Percentiles rank a stretch among this genome's conserved stretches.
These are phyloP conservation scores for Penicillium pancosmium DNA, from an alignment of 495 filamentous ascomycete genomes.

Conservation along the genomic window DNA sequence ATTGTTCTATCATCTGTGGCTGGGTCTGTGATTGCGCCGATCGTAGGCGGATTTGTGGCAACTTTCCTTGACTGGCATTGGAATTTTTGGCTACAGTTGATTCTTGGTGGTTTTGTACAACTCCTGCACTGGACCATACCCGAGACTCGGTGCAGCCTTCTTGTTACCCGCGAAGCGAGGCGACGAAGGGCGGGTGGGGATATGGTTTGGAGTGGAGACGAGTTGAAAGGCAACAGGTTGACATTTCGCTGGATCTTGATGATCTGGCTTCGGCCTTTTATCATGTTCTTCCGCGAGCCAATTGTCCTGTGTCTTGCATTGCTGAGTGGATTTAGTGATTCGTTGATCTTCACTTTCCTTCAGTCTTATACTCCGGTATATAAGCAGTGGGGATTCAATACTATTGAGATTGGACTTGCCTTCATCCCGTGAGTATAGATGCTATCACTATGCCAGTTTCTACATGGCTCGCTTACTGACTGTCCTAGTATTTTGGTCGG, in stretches of 20 bases:
- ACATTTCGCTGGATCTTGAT: constrained; percentile 56
- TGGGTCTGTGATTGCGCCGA: constrained; percentile 74
- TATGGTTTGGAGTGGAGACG: constrained; percentile 65
- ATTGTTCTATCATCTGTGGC: constrained; percentile 80
- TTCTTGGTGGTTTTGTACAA: constrained; percentile 70
- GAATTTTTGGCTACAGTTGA: constrained; percentile 82
- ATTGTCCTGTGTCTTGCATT: constrained; percentile 73
- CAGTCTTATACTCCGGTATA: constrained; percentile 69
- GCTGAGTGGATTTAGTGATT: constrained; percentile 75
- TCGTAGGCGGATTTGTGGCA: constrained; percentile 79
- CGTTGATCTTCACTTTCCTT: constrained; percentile 81
- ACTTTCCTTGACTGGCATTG: constrained; percentile 68
- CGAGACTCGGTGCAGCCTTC: constrained; percentile 68
- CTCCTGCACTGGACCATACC: constrained; percentile 65
- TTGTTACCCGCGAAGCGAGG: constrained; percentile 68
- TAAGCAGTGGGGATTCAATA: constrained; percentile 63
- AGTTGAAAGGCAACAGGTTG: constrained; percentile 54
- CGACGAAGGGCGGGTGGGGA: constrained; percentile 60
- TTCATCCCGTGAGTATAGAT: constrained; percentile 53
- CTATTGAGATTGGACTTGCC: constrained; percentile 58
- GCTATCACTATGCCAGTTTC: no score
- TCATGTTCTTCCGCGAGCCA: constrained; percentile 77
- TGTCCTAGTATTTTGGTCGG: constrained; percentile 56
- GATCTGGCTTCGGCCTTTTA: constrained; percentile 73
- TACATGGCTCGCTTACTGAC: no score